A percentile compares a stretch with the other conserved stretches of the same genome.
Conservation (phyloP, 169 alveolate genomes). For the Plasmodium yoelii region DNA sequence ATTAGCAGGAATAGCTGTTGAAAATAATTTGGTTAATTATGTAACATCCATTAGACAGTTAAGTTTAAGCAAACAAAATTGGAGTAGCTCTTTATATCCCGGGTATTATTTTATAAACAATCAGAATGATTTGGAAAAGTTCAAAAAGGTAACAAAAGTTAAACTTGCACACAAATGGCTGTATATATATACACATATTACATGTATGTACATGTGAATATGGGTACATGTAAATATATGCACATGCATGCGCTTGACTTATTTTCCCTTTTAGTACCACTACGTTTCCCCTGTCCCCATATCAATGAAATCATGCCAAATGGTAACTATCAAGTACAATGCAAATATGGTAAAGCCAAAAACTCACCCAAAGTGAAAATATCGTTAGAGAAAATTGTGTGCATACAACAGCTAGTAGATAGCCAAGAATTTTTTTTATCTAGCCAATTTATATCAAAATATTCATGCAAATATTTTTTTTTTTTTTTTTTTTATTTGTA, state of each 20-base stretch:
- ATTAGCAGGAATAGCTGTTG: conserved; percentile 58
- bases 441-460: background rate
- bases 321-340: conserved; percentile 66
- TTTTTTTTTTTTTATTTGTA: conserved; percentile 3
- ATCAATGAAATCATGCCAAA: conserved; percentile 52
- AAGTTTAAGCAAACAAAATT: conserved; percentile 33
- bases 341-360: conserved; percentile 40
- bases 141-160: background rate
- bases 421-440: background rate
- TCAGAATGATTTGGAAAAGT: conserved; percentile 1
- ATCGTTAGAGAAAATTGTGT: background rate
- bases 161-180: too few species aligned
- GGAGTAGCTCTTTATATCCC: conserved; percentile 63
- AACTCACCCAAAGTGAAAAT: background rate
- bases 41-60: conserved; percentile 66
- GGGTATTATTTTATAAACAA: conserved; percentile 43
- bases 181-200: too few species aligned
- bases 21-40: conserved; percentile 42
- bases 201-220: too few species aligned
- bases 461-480: background rate
- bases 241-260: too few species aligned
- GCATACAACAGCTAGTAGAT: background rate
- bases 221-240: too few species aligned
- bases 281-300: conserved; percentile 53
- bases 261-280: conserved; percentile 17